Evolutionary conservation across 192 early-diverging fungal genomes (phyloP).

Genomic region (Dissophora globulifera): DNA sequence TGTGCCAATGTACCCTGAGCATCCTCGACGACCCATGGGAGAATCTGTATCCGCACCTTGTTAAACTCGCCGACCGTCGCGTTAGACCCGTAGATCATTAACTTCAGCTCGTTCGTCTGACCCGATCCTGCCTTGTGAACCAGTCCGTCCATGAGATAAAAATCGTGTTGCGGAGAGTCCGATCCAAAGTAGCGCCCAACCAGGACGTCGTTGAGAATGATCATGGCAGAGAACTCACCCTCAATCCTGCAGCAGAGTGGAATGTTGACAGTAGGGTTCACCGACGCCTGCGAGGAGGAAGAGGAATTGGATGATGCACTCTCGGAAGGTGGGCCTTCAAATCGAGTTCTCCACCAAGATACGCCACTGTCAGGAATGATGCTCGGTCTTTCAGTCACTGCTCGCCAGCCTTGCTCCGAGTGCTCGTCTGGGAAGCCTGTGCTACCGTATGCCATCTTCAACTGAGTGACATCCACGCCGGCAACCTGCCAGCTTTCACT

Average conservation of each 20-base stretch:
- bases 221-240: constrained; percentile 75
- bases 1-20: constrained; percentile 28
- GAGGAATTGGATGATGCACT: constrained; percentile 21
- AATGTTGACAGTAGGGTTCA: constrained; percentile 27
- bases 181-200: constrained; percentile 78
- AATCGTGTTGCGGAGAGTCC: constrained; percentile 75
- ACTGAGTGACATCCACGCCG: constrained; percentile 77
- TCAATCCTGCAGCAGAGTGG: constrained; percentile 73
- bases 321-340: constrained; percentile 39
- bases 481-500: constrained; percentile 73
- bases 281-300: too few species aligned
- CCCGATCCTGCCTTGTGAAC: constrained; percentile 39
- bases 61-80: not conserved
- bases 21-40: constrained; percentile 47
- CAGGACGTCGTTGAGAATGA: constrained; percentile 75
- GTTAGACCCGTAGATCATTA: constrained; percentile 57
- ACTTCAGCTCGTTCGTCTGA: constrained; percentile 49
- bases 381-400: constrained; percentile 5
- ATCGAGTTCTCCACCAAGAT: constrained; percentile 54
- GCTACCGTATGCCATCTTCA: constrained; percentile 67
- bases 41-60: constrained; percentile 1
- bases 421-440: constrained; percentile 82
- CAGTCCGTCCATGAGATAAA: constrained; percentile 70
- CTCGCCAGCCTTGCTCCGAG: constrained; percentile 54
- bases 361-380: constrained; percentile 36